Evolutionary conservation across 768 basidiomycete species (phyloP), one percentile per base, ranked within the genome.

Genomic region (Steccherinum ochraceum): DNA sequence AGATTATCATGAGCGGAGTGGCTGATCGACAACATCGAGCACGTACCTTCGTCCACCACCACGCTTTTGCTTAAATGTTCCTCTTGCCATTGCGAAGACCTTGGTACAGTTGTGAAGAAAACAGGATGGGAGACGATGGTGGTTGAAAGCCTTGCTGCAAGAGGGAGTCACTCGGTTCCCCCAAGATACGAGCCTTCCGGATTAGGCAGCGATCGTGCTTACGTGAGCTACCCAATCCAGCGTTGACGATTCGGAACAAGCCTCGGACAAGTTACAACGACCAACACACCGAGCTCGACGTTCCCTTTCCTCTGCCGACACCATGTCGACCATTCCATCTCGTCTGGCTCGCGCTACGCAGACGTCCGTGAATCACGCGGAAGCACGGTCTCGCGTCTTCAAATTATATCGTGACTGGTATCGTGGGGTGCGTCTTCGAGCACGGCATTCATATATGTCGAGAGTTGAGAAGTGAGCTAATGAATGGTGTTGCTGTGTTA

Each of bases 401-500:
- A 74, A 85, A 43, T 77, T 96, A 12, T 99, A 98, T 74, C 76
- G 94, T 52, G 85, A 83, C 65, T 99, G 95, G 95, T 87, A 93
- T 64, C 86, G 96, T 55, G 78, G 84, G 43, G 95, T 96, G 62
- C 59, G 90, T 80, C 40, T 47, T 13, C 47, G 24, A n/a, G 52
- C 57, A 24, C 52, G 49, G 44, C 55, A 19, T 44, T 40, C 20
- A n/a, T 43, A n/a, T 48, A 13, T n/a, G 19, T 11, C 43, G 2
- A 30, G 27, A 20, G 5, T 43, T 18, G 24, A 18, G 50, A 24
- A n/a, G 27, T 47, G 53, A 21, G 10, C 60, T n/a, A n/a, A n/a
- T n/a, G n/a, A n/a, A n/a, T n/a, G n/a, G n/a, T n/a, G n/a, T n/a
- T n/a, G n/a, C n/a, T n/a, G n/a, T n/a, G n/a, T n/a, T n/a, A n/a